Evolutionary conservation across 78 protist genomes (phyloP).

Genomic region (Dictyostelium purpureum): DNA sequence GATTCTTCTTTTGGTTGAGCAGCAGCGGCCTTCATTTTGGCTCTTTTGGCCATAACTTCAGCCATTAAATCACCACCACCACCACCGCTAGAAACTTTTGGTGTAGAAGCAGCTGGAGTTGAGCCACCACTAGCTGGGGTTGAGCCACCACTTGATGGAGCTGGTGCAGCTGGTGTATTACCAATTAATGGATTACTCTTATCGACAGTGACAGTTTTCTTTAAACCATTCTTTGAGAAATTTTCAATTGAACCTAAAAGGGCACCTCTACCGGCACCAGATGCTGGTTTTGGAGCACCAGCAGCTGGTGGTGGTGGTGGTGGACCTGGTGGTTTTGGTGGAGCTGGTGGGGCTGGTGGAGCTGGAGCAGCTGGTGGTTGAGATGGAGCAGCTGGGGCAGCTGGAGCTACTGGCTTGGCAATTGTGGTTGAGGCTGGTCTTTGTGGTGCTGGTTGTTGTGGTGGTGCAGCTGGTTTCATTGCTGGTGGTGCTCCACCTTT

Average conservation of each 20-base stretch:
- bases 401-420: conserved; percentile 16
- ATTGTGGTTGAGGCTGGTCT: not conserved
- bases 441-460: not conserved
- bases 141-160: conserved; percentile 8
- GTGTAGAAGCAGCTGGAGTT: conserved; percentile 21
- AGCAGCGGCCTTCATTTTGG: conserved; percentile 61
- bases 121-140: not conserved
- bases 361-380: conserved; percentile 15
- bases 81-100: conserved; percentile 41
- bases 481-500: conserved; percentile 38
- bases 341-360: conserved; percentile 22
- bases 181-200: conserved; percentile 19
- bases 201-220: conserved; percentile 76
- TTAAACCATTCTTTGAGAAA: conserved; percentile 44
- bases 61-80: conserved; percentile 84
- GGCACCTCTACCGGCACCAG: conserved; percentile 22
- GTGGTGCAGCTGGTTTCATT: conserved; percentile 9
- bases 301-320: conserved; percentile 63
- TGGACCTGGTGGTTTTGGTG: conserved; percentile 35
- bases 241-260: conserved; percentile 62
- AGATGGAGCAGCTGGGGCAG: not conserved
- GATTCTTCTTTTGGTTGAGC: conserved; percentile 1
- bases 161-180: not conserved
- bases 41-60: conserved; percentile 67
- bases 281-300: not conserved